Base-by-base conservation (phyloP, 306 rosid genomes). In the Fragaria vesca region DNA sequence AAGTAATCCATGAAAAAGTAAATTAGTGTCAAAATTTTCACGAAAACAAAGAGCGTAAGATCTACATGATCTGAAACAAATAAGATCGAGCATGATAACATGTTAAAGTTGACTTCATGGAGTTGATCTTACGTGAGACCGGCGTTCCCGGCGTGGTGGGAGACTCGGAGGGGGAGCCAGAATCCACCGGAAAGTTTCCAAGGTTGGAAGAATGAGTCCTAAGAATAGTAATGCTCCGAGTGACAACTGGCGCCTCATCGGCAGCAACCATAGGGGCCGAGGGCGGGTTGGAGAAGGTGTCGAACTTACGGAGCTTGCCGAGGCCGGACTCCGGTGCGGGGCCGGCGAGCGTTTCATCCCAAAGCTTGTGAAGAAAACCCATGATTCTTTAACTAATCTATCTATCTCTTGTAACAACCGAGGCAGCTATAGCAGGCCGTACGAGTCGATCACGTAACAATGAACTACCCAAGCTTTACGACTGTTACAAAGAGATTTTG, bases 271-370 rank as follows among this genome's bases (percentile, higher is more conserved):
- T 28, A 26, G 89, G 45, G 2, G 70, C 72, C 11, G 91, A 71
- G 4, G 81, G 70, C 11, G 38, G 0, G 50, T 70, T 78, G 20
- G 87, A 71, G 76, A 89, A 68, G 13, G 97, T 87, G 61, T 91
- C 79, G 51, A 72, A 88, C 75, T 92, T 92, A 15, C 98, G 97
- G 80, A 92, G 97, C 76, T 88, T 91, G 24, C 95, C 87, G 66
- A 94, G 91, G 71, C 97, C 98, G 48, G 91, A 69, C n/a, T 95
- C 98, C 2, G 98, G 98, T 26, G 92, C 21, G 16, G 98, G 97
- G 12, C 98, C 98, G 66, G 97, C 98, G 45, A 95, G 80, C 52
- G 97, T 92, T 83, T 95, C 98, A 91, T 95, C 98, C 98, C 98
- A 95, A 12, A 95, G 88, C 84, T 91, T 95, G 66, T 91, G 86